These are phyloP conservation scores for Phalaenopsis equestris DNA, from an alignment of 106 monocot genomes.

Conservation along the genomic window DNA sequence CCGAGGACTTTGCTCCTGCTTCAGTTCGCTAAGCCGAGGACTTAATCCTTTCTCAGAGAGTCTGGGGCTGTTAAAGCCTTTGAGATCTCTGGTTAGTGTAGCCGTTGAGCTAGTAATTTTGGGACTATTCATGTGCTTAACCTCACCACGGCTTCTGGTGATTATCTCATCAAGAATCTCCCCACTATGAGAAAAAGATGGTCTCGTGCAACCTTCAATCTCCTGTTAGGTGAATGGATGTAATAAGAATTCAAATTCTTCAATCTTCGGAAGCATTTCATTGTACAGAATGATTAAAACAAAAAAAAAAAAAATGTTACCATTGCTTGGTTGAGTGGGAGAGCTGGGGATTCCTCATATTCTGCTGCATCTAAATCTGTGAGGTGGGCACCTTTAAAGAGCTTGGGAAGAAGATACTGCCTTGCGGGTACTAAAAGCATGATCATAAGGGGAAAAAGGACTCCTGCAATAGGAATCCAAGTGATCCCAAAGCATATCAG, in stretches of 20 bases:
- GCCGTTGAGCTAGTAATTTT: constrained; percentile 58
- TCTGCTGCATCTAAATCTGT: constrained; percentile 79
- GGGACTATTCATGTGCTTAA: constrained; percentile 54
- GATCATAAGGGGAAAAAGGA: constrained; percentile 80
- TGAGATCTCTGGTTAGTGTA: constrained; percentile 14
- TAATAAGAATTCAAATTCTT: not conserved
- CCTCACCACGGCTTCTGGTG: constrained; percentile 80
- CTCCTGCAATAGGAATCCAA: constrained; percentile 76
- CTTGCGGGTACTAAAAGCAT: constrained; percentile 80
- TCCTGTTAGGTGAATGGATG: constrained; percentile 23
- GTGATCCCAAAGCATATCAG: constrained; percentile 71
- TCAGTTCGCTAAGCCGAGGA: constrained; percentile 40
- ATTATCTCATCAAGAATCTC: constrained; percentile 71
- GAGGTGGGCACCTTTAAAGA: constrained; percentile 77
- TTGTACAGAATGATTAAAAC: not conserved
- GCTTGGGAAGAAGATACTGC: constrained; percentile 65
- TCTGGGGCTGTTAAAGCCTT: constrained; percentile 32
- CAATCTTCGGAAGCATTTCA: not conserved
- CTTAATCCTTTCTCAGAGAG: constrained; percentile 39
- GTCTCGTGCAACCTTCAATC: constrained; percentile 16
- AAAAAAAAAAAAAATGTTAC: constrained; percentile 12
- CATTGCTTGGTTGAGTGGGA: constrained; percentile 34
- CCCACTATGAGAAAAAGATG: constrained; percentile 20
- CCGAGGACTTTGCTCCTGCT: constrained; percentile 40
- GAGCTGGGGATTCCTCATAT: constrained; percentile 67